phyloP scores from a whole-genome alignment of 257 asterid species.

The Scutellaria galericulata region DNA sequence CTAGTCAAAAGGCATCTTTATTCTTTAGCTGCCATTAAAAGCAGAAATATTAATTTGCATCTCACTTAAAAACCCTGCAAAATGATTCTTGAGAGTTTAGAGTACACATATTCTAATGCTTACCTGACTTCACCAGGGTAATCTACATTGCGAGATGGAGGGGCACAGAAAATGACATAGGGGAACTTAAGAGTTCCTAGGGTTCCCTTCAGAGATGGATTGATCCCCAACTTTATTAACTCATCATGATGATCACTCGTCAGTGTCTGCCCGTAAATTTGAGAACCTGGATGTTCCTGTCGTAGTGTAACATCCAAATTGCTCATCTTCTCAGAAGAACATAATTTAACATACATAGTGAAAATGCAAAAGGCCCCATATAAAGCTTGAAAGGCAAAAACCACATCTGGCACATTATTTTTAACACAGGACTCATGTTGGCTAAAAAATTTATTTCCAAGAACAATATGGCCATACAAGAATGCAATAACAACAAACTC shows the following conservation, averaged over 20 bases:
- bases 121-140: conserved; percentile 92
- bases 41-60: not conserved
- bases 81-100: conserved; percentile 11
- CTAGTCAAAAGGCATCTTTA: conserved; percentile 16
- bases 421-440: not conserved
- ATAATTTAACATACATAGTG: conserved; percentile 13
- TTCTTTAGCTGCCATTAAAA: conserved; percentile 19
- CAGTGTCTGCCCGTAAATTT: conserved; percentile 80
- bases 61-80: conserved; percentile 9
- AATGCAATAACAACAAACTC: conserved; percentile 14
- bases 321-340: conserved; percentile 19
- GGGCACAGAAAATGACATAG: conserved; percentile 91
- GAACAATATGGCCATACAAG: not conserved
- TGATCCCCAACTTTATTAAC: conserved; percentile 73
- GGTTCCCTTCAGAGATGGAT: conserved; percentile 66
- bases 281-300: conserved; percentile 83
- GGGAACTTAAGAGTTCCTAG: conserved; percentile 62
- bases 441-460: not conserved
- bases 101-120: conserved; percentile 4
- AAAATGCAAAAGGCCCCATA: conserved; percentile 13
- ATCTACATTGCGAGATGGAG: conserved; percentile 72
- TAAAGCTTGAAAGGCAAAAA: conserved; percentile 17
- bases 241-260: conserved; percentile 86
- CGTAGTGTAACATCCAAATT: conserved; percentile 25
- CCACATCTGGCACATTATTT: not conserved